Percentiles rank a stretch among this genome's conserved stretches.
These are phyloP conservation scores for Yamadazyma trypodendri DNA, from an alignment of 1,139 yeast species.

Conservation along the genomic window DNA sequence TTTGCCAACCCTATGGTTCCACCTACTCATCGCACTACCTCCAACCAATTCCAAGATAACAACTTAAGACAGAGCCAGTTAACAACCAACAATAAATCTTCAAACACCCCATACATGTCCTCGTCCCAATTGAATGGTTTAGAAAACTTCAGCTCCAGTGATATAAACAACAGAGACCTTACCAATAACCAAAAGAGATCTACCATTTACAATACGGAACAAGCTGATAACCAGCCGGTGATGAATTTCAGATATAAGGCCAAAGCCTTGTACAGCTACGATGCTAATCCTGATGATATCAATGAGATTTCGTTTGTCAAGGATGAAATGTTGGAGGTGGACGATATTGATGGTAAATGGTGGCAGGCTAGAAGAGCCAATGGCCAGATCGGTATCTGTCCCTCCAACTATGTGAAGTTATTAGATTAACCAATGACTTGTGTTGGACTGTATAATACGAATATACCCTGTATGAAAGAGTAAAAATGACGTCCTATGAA, in stretches of 20 bases:
- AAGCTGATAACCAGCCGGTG: conserved; percentile 22
- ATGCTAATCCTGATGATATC: conserved; percentile 92
- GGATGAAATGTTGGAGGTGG: conserved; percentile 87
- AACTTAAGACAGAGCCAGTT: conserved; percentile 40
- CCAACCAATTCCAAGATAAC: conserved; percentile 30
- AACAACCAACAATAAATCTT: conserved; percentile 27
- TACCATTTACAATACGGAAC: conserved; percentile 27
- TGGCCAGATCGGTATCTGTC: conserved; percentile 96
- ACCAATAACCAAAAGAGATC: conserved; percentile 30
- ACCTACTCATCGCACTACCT: not conserved
- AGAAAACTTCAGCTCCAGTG: conserved; percentile 51
- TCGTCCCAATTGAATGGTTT: conserved; percentile 58
- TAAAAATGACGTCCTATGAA: no score
- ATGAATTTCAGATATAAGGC: conserved; percentile 80
- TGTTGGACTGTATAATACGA: not conserved
- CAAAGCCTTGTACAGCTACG: conserved; percentile 79
- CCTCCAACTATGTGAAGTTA: conserved; percentile 87
- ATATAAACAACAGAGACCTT: conserved; percentile 36
- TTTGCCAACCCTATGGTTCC: conserved; percentile 2
- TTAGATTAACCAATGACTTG: conserved; percentile 30
- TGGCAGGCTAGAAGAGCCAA: conserved; percentile 92
- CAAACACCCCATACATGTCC: conserved; percentile 46
- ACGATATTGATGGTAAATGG: conserved; percentile 96
- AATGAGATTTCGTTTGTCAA: conserved; percentile 89
- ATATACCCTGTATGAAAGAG: no score